Conservation (phyloP, 768 basidiomycete species). For the Naematelia encephala region DNA sequence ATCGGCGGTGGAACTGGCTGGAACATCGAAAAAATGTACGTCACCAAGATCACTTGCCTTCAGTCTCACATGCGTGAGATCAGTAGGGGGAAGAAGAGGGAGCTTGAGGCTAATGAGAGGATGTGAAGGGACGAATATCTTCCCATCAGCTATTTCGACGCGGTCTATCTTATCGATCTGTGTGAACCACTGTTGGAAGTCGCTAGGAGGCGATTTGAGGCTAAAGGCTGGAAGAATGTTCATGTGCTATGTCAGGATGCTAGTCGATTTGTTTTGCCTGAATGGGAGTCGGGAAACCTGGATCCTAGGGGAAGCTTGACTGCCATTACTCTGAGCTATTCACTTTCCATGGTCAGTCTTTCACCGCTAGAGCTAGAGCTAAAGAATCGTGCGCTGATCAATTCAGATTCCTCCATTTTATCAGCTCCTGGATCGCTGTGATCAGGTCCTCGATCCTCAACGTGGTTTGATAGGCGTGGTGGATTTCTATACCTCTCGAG, state of each 20-base stretch:
- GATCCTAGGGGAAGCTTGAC: slow-evolving; percentile 60
- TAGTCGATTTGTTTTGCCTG: slow-evolving; percentile 63
- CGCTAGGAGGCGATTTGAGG: slow-evolving; percentile 64
- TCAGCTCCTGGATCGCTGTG: slow-evolving; percentile 65
- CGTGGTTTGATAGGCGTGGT: slow-evolving; percentile 64
- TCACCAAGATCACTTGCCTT: not conserved
- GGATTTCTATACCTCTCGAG: slow-evolving; percentile 60
- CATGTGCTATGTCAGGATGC: slow-evolving; percentile 71
- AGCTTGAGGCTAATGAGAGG: no score
- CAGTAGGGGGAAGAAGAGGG: no score
- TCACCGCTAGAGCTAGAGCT: not conserved
- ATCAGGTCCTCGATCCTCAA: slow-evolving; percentile 62
- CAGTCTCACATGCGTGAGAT: not conserved
- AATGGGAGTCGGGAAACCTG: slow-evolving; percentile 56
- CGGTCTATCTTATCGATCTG: slow-evolving; percentile 68
- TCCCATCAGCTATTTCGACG: slow-evolving; percentile 62
- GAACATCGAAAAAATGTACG: slow-evolving; percentile 66
- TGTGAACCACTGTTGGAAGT: slow-evolving; percentile 69
- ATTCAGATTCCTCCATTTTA: slow-evolving; percentile 63
- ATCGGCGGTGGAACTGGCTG: slow-evolving; percentile 73
- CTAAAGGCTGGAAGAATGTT: slow-evolving; percentile 70
- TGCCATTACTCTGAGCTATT: slow-evolving; percentile 55
- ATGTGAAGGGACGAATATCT: slow-evolving; percentile 56
- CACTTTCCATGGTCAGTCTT: slow-evolving; percentile 52
- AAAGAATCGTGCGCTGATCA: slow-evolving; percentile 1